phyloP scores from a whole-genome alignment of 2,329 filamentous ascomycete species.

The Shiraia bambusicola region DNA sequence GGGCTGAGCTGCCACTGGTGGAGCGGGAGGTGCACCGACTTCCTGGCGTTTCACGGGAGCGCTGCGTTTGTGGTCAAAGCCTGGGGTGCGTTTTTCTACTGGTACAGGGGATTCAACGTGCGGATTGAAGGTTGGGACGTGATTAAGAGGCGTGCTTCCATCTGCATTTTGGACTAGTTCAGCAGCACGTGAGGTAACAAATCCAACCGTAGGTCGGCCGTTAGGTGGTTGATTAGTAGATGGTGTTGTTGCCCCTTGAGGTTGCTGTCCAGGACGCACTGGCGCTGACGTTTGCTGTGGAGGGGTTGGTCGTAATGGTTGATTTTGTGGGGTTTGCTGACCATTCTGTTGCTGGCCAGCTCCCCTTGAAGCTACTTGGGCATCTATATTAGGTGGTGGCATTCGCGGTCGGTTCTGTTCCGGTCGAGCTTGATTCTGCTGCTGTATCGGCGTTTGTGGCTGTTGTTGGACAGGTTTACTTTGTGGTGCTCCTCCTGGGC shows the following conservation, averaged over 20 bases:
- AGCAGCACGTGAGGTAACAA: conserved; percentile 50
- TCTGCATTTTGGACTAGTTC: conserved; percentile 43
- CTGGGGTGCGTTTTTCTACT: conserved; percentile 78
- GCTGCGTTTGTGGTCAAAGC: conserved; percentile 77
- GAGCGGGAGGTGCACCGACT: conserved; percentile 22
- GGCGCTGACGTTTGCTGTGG: conserved; percentile 22
- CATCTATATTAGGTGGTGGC: conserved; percentile 25
- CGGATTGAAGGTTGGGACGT: conserved; percentile 50
- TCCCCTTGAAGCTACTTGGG: conserved; percentile 19
- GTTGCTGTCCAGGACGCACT: conserved; percentile 15
- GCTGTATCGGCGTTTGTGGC: conserved; percentile 29
- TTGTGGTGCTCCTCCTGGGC: conserved; percentile 16
- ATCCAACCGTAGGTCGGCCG: conserved; percentile 44
- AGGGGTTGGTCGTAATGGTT: conserved; percentile 26
- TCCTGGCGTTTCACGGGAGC: conserved; percentile 65
- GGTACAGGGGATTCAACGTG: conserved; percentile 62
- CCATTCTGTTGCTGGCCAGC: conserved; percentile 20
- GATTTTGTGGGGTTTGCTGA: conserved; percentile 22
- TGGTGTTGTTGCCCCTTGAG: conserved; percentile 10
- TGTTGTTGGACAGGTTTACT: conserved; percentile 31
- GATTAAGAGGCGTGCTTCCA: conserved; percentile 26
- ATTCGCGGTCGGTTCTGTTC: conserved; percentile 25
- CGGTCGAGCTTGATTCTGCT: conserved; percentile 23
- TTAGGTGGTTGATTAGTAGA: conserved; percentile 18
- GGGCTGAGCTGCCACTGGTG: conserved; percentile 13